phyloP scores from a whole-genome alignment of 176 grass and related monocot genomes.

The Musa schizocarpa region DNA sequence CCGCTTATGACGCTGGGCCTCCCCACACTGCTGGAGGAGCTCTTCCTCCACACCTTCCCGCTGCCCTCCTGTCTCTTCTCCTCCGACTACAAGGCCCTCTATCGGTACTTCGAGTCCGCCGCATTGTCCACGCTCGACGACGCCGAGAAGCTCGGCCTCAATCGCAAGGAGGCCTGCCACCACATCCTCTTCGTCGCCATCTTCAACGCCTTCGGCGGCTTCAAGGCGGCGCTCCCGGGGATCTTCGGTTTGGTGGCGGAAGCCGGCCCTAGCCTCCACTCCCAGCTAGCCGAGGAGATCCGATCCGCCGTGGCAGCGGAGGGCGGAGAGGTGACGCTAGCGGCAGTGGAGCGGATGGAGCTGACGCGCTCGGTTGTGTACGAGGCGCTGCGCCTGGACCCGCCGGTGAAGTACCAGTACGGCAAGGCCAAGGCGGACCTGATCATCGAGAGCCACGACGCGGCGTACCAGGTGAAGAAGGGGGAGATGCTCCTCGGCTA shows the following conservation, averaged over 20 bases:
- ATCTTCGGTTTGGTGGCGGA: constrained; percentile 9
- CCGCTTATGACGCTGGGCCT: constrained; percentile 37
- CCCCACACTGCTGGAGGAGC: constrained; percentile 47
- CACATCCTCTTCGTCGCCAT: constrained; percentile 59
- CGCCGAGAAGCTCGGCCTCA: constrained; percentile 33
- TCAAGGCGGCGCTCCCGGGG: constrained; percentile 46
- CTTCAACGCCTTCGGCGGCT: constrained; percentile 70
- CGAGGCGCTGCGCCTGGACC: constrained; percentile 57
- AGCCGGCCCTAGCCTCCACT: constrained; percentile 40
- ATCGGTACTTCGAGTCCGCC: constrained; percentile 34
- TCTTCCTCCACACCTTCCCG: constrained; percentile 56
- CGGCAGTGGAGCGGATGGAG: constrained; percentile 44
- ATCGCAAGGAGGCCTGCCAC: constrained; percentile 57
- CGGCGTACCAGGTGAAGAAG: constrained; percentile 47
- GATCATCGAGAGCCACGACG: constrained; percentile 64
- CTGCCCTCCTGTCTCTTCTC: constrained; percentile 39
- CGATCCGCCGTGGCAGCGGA: constrained; percentile 14
- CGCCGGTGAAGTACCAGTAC: constrained; percentile 82
- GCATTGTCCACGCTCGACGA: constrained; percentile 34
- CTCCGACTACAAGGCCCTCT: constrained; percentile 45
- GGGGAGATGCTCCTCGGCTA: constrained; percentile 76
- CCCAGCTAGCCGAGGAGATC: constrained; percentile 38
- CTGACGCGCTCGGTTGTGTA: constrained; percentile 66
- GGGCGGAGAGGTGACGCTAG: constrained; percentile 18
- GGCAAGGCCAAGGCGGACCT: constrained; percentile 38